Conservation (phyloP, 2,329 filamentous ascomycete species). For the Kalaharituber pfeilii region DNA sequence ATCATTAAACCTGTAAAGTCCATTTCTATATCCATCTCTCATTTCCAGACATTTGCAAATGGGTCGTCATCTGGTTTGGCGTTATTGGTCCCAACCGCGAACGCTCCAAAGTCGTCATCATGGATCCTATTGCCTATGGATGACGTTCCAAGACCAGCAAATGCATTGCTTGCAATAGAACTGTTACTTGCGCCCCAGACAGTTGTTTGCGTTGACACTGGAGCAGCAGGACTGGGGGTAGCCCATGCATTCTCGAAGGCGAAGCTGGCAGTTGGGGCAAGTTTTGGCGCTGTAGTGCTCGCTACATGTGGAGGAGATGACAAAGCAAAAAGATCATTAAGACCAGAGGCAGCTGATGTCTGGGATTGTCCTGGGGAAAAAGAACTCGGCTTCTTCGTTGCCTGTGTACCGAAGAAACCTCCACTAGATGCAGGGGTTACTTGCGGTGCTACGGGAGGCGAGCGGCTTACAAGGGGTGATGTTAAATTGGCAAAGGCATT, state of each 20-base stretch:
- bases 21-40: no score
- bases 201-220: slow-evolving; percentile 26
- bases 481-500: slow-evolving; percentile 47
- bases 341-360: slow-evolving; percentile 36
- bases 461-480: slow-evolving; percentile 21
- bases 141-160: slow-evolving; percentile 29
- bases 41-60: slow-evolving; percentile 94
- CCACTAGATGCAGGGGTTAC: slow-evolving; percentile 39
- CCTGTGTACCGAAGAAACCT: slow-evolving; percentile 49
- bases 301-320: slow-evolving; percentile 36
- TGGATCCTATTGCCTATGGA: slow-evolving; percentile 34
- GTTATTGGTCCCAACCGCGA: slow-evolving; percentile 8
- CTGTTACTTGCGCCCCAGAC: background rate
- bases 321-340: slow-evolving; percentile 72
- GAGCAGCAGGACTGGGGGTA: slow-evolving; percentile 40
- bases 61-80: slow-evolving; percentile 61
- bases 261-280: slow-evolving; percentile 42
- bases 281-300: slow-evolving; percentile 30
- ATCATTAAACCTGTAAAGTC: no score
- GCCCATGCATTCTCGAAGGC: slow-evolving; percentile 80
- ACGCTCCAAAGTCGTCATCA: slow-evolving; percentile 19
- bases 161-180: slow-evolving; percentile 25
- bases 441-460: slow-evolving; percentile 25
- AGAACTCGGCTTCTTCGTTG: slow-evolving; percentile 34
- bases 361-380: slow-evolving; percentile 30